Evolutionary conservation across 495 filamentous ascomycete genomes (phyloP).

Genomic region (Penicillium longicatenatum): DNA sequence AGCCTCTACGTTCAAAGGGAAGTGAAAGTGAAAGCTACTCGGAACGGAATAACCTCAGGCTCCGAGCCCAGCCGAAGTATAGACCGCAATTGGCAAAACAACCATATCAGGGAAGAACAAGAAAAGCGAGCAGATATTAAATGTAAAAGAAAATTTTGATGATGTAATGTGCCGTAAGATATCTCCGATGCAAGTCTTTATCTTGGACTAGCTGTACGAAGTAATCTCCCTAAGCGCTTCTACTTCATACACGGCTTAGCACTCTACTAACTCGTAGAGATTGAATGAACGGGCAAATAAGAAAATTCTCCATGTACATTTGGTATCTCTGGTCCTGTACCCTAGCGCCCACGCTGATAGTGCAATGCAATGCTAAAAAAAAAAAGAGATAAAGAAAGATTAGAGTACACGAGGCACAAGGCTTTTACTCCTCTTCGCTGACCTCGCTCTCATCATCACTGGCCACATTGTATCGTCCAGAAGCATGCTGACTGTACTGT

Average conservation of each 20-base stretch:
- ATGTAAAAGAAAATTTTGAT: too few species aligned
- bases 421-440: conserved; percentile 48
- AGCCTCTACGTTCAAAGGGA: not conserved
- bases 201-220: too few species aligned
- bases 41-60: conserved; percentile 16
- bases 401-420: not conserved
- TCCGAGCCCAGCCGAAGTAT: conserved; percentile 9
- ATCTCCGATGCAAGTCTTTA: too few species aligned
- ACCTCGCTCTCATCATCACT: conserved; percentile 55
- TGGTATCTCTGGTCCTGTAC: conserved; percentile 20
- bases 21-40: conserved; percentile 11
- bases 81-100: not conserved
- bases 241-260: too few species aligned
- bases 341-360: conserved; percentile 19
- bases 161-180: too few species aligned
- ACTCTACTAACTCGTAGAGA: too few species aligned
- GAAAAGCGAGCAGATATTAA: not conserved
- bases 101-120: not conserved
- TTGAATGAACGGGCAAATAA: not conserved
- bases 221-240: too few species aligned
- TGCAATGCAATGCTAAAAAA: conserved; percentile 16
- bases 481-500: conserved; percentile 31
- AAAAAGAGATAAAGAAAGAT: conserved; percentile 8
- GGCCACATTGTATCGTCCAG: conserved; percentile 35
- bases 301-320: conserved; percentile 2